Conservation (phyloP, 495 filamentous ascomycete genomes). For the Choiromyces venosus region DNA sequence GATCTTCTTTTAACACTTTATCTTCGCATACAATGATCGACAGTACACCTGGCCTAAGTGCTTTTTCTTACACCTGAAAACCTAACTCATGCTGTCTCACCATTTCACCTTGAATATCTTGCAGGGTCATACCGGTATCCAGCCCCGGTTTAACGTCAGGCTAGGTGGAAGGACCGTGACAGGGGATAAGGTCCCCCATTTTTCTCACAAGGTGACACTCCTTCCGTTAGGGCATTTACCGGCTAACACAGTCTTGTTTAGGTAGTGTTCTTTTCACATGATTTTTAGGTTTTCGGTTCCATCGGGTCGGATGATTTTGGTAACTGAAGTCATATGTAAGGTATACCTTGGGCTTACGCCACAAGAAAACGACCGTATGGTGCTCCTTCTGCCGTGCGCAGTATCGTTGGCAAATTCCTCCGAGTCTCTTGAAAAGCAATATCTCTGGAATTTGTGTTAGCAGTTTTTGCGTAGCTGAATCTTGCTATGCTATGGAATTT, state of each 20-base stretch:
- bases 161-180: background rate
- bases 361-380: background rate
- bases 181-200: background rate
- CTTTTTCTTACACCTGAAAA: background rate
- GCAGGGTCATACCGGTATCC: too few species aligned
- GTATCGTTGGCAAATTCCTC: background rate
- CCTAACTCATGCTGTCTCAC: background rate
- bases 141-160: background rate
- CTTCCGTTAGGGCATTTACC: background rate
- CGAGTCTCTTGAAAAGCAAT: background rate
- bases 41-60: background rate
- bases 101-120: background rate
- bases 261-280: background rate
- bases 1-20: background rate
- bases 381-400: background rate
- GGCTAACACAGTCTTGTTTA: background rate
- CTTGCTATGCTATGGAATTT: background rate
- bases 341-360: background rate
- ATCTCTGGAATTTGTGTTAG: background rate
- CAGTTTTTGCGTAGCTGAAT: background rate
- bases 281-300: background rate
- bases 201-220: background rate
- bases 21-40: background rate
- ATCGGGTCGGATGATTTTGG: background rate
- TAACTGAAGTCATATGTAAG: background rate